Percentiles rank a stretch among this genome's conserved stretches.
Conservation (phyloP, 768 basidiomycete genomes). For the Boletus rubroflammeus region DNA sequence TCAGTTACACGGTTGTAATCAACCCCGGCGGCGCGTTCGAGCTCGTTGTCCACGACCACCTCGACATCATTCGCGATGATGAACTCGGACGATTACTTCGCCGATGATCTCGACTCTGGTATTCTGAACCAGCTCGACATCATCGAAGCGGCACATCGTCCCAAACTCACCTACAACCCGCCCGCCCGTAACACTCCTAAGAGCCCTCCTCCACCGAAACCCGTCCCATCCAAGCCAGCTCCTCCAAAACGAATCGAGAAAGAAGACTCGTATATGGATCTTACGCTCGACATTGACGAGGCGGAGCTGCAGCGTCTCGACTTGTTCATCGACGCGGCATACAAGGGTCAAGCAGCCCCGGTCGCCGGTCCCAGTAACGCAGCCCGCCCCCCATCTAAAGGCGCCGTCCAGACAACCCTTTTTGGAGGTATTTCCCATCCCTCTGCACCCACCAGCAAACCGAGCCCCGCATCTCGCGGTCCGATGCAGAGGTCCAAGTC, state of each 20-base stretch:
- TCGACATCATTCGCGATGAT: conserved; percentile 34
- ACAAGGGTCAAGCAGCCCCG: conserved; percentile 38
- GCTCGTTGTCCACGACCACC: not conserved
- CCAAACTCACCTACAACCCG: conserved; percentile 13
- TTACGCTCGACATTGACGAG: conserved; percentile 56
- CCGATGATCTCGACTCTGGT: conserved; percentile 60
- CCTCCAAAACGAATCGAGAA: conserved; percentile 24
- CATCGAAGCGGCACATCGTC: conserved; percentile 59
- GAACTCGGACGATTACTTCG: conserved; percentile 78
- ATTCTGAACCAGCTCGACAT: conserved; percentile 61
- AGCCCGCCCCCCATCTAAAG: conserved; percentile 29
- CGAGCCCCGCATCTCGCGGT: conserved; percentile 26
- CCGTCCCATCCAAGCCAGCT: conserved; percentile 16
- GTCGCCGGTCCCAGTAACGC: conserved; percentile 37
- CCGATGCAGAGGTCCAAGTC: conserved; percentile 44
- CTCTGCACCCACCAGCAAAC: conserved; percentile 30
- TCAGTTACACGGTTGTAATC: not conserved
- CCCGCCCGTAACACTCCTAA: conserved; percentile 1
- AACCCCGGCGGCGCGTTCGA: not conserved
- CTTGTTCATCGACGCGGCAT: conserved; percentile 46
- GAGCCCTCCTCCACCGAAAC: conserved; percentile 9
- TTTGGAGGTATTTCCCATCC: conserved; percentile 54
- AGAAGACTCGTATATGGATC: conserved; percentile 48
- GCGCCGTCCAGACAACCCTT: conserved; percentile 61
- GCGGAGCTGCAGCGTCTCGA: conserved; percentile 53